phyloP scores from a whole-genome alignment of 768 basidiomycete species.

The Tricholoma sp. region DNA sequence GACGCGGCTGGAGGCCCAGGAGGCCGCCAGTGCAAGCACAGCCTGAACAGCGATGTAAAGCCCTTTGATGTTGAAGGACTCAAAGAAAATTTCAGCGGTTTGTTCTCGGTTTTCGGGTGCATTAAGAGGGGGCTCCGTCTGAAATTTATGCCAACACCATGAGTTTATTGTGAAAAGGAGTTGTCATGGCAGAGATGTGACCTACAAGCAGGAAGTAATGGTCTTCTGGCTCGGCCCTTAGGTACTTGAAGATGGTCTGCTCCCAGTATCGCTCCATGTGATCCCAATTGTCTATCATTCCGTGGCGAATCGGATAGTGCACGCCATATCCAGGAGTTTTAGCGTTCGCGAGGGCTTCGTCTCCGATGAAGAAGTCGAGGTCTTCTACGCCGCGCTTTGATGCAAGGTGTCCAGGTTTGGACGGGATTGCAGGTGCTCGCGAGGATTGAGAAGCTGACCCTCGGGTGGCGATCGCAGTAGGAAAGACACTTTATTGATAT shows the following conservation, averaged over 20 bases:
- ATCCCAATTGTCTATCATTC: slow-evolving; percentile 98
- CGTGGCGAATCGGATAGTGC: slow-evolving; percentile 95
- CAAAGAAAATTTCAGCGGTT: slow-evolving; percentile 99
- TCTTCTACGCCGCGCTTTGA: slow-evolving; percentile 98
- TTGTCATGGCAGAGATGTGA: slow-evolving; percentile 5
- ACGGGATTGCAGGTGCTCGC: slow-evolving; percentile 72
- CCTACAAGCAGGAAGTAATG: slow-evolving; percentile 96
- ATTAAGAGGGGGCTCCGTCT: slow-evolving; percentile 99
- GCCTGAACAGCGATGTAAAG: slow-evolving; percentile 99
- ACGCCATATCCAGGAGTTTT: slow-evolving; percentile 93
- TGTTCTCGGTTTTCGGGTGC: slow-evolving; percentile 98
- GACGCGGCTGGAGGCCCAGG: slow-evolving; percentile 90
- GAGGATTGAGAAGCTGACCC: slow-evolving; percentile 60
- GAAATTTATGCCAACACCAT: background rate
- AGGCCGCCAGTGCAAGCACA: slow-evolving; percentile 95
- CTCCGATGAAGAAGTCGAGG: slow-evolving; percentile 99
- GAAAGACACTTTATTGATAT: slow-evolving; percentile 69
- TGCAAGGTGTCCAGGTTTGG: slow-evolving; percentile 87
- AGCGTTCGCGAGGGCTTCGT: slow-evolving; percentile 92
- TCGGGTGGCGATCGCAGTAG: slow-evolving; percentile 93
- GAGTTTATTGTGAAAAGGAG: background rate
- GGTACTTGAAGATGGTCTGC: slow-evolving; percentile 99
- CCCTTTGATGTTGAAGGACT: slow-evolving; percentile 98
- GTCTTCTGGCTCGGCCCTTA: slow-evolving; percentile 97
- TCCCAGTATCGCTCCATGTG: slow-evolving; percentile 99